Evolutionary conservation across 345 rosid species (phyloP).

Genomic region (Odontarrhena argentea): DNA sequence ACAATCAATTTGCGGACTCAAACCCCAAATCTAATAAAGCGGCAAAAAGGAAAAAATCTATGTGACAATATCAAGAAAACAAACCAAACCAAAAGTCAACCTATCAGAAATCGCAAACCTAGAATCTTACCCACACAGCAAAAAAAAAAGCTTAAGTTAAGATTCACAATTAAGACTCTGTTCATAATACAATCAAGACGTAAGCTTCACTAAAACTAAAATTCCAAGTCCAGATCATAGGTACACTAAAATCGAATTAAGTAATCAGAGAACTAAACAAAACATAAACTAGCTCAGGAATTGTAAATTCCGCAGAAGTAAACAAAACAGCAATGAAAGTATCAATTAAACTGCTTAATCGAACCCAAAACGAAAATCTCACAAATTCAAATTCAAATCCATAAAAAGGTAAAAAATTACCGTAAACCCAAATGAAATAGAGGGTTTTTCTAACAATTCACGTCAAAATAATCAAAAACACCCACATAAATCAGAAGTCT

Average conservation of each 20-base stretch:
- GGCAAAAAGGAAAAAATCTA: neutral
- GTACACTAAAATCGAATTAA: conserved; percentile 23
- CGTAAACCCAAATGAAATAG: conserved; percentile 15
- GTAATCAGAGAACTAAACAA: neutral
- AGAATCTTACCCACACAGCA: conserved; percentile 21
- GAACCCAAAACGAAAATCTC: neutral
- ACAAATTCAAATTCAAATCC: conserved; percentile 14
- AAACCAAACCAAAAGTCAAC: conserved; percentile 30
- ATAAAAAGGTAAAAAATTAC: neutral
- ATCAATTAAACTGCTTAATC: conserved; percentile 4
- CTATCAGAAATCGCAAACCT: conserved; percentile 29
- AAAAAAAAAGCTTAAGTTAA: conserved; percentile 6
- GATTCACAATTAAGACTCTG: neutral
- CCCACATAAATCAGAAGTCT: conserved; percentile 23
- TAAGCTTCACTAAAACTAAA: conserved; percentile 12
- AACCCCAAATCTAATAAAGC: neutral
- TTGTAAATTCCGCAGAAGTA: neutral
- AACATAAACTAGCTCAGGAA: neutral
- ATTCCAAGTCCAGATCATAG: conserved; percentile 16
- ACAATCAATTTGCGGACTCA: conserved; percentile 10
- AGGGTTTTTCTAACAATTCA: neutral
- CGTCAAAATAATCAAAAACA: conserved; percentile 10
- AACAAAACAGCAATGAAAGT: neutral
- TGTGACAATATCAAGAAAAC: conserved; percentile 18
- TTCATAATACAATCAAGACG: conserved; percentile 1